These are phyloP conservation scores for Tremella mesenterica DNA, from an alignment of 768 basidiomycete genomes.

Conservation along the genomic window DNA sequence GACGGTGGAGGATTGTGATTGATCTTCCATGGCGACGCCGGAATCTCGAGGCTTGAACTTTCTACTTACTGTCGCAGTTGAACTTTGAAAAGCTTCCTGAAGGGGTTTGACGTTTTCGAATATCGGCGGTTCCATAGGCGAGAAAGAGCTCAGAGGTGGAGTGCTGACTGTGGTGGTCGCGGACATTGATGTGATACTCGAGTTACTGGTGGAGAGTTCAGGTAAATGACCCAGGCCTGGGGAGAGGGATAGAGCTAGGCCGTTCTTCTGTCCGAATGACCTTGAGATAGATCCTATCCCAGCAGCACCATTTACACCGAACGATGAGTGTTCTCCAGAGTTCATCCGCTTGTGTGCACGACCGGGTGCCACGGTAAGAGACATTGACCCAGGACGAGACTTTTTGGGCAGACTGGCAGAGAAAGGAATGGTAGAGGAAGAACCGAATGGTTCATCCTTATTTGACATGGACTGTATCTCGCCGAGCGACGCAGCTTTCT, in stretches of 20 bases:
- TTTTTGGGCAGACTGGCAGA: slow-evolving; percentile 11
- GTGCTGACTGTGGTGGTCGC: slow-evolving; percentile 26
- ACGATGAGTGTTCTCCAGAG: slow-evolving; percentile 17
- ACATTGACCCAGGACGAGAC: slow-evolving; percentile 14
- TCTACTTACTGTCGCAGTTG: slow-evolving; percentile 19
- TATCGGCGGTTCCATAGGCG: slow-evolving; percentile 35
- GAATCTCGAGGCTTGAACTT: slow-evolving; percentile 43
- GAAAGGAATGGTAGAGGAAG: slow-evolving; percentile 1
- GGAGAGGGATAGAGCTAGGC: slow-evolving; percentile 31
- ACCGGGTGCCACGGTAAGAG: slow-evolving; percentile 9
- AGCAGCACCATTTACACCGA: slow-evolving; percentile 2
- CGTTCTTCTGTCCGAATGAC: slow-evolving; percentile 39
- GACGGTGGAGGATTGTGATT: slow-evolving; percentile 3
- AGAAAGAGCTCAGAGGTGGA: slow-evolving; percentile 32
- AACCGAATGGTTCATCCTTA: slow-evolving; percentile 32
- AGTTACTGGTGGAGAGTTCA: slow-evolving; percentile 32
- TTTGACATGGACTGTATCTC: slow-evolving; percentile 31
- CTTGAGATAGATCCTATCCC: slow-evolving; percentile 27
- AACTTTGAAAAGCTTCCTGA: slow-evolving; percentile 36
- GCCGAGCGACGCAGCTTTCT: slow-evolving; percentile 7
- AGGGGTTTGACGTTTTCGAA: slow-evolving; percentile 43
- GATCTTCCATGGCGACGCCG: slow-evolving; percentile 32
- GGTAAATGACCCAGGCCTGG: slow-evolving; percentile 20
- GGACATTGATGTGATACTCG: slow-evolving; percentile 33
- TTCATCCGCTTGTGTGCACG: slow-evolving; percentile 27